These are phyloP conservation scores for Aspergillus brunneoviolaceus DNA, from an alignment of 2,329 filamentous ascomycete species.

Conservation along the genomic window DNA sequence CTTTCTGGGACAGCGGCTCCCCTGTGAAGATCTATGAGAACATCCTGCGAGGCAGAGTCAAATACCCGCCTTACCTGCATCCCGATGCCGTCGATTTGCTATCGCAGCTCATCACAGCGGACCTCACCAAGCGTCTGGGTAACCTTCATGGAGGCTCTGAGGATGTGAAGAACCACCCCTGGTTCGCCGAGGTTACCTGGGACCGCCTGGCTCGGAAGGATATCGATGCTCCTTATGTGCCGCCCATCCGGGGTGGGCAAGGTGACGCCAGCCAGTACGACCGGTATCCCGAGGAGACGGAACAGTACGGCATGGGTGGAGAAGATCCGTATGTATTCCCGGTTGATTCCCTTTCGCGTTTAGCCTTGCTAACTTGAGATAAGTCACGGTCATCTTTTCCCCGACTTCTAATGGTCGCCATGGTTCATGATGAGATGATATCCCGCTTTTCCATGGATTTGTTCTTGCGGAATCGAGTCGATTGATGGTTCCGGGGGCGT, in stretches of 20 bases:
- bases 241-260: conserved; percentile 87
- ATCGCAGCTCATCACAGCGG: conserved; percentile 87
- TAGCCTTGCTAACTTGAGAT: conserved; percentile 1
- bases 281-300: conserved; percentile 94
- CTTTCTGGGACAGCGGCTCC: conserved; percentile 97
- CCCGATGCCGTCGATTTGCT: conserved; percentile 90
- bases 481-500: neutral
- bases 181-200: conserved; percentile 98
- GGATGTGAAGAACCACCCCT: conserved; percentile 92
- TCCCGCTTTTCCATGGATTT: conserved; percentile 17
- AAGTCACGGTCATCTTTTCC: conserved; percentile 73
- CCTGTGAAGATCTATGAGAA: conserved; percentile 99
- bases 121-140: conserved; percentile 90
- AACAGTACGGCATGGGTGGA: conserved; percentile 78
- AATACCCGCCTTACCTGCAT: conserved; percentile 95
- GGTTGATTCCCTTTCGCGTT: neutral
- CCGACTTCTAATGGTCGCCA: conserved; percentile 62
- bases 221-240: conserved; percentile 96
- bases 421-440: conserved; percentile 35
- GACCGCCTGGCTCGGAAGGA: conserved; percentile 91
- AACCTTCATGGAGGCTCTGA: conserved; percentile 88
- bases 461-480: conserved; percentile 3
- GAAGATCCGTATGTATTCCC: conserved; percentile 74
- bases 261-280: conserved; percentile 98
- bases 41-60: conserved; percentile 91